Conservation (phyloP, 176 grass and related monocot species). For the Hordeum marinum region DNA sequence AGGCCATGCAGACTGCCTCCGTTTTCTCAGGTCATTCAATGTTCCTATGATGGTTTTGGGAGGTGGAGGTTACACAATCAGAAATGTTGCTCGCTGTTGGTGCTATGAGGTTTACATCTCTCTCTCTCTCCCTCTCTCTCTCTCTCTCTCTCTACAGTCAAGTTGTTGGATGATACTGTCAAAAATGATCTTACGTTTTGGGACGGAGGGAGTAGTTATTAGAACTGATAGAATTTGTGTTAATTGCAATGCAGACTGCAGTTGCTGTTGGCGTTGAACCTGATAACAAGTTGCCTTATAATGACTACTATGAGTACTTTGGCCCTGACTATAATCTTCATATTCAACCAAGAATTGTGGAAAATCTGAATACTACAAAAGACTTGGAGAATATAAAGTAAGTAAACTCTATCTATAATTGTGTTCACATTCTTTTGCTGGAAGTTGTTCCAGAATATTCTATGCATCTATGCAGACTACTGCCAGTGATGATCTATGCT, state of each 20-base stretch:
- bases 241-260: constrained; percentile 57
- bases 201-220: neutral
- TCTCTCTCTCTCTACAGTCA: neutral
- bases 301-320: constrained; percentile 95
- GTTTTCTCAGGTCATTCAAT: constrained; percentile 84
- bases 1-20: constrained; percentile 87
- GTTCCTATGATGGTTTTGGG: constrained; percentile 88
- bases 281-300: constrained; percentile 82
- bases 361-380: constrained; percentile 64
- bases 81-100: constrained; percentile 96
- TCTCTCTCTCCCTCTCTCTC: constrained; percentile 13
- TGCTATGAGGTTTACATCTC: constrained; percentile 73
- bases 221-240: constrained; percentile 4
- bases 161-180: neutral
- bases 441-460: neutral
- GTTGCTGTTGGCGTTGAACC: constrained; percentile 94
- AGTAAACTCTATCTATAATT: constrained; percentile 8
- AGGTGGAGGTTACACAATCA: constrained; percentile 89
- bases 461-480: neutral
- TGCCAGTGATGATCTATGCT: neutral
- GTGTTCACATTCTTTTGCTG: constrained; percentile 16
- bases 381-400: constrained; percentile 84
- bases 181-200: too few relatives aligned
- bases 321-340: constrained; percentile 83
- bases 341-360: constrained; percentile 64